Conservation (phyloP, 345 rosid species). For the Atalantia buxifolia region DNA sequence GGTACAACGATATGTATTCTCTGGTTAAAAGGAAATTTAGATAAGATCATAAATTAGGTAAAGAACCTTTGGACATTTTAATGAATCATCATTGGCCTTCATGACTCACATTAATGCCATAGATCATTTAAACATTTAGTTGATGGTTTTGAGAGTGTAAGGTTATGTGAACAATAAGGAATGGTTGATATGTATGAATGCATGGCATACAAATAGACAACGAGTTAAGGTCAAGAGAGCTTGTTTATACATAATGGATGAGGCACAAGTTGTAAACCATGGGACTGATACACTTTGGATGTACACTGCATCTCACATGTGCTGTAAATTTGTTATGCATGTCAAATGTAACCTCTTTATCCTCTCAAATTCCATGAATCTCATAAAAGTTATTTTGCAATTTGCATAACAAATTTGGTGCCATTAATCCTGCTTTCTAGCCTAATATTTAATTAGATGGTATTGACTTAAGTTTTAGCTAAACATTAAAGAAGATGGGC, state of each 20-base stretch:
- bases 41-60: neutral
- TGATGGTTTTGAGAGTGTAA: neutral
- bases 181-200: neutral
- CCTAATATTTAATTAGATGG: too few relatives aligned
- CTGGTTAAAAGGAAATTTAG: neutral
- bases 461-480: too few relatives aligned
- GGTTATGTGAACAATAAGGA: neutral
- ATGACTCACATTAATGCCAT: neutral
- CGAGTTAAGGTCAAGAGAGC: neutral
- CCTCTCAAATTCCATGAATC: too few relatives aligned
- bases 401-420: too few relatives aligned
- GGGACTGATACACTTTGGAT: neutral
- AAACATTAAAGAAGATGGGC: too few relatives aligned
- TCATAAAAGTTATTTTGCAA: too few relatives aligned
- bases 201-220: neutral
- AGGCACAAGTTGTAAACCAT: constrained; percentile 21
- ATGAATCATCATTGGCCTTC: neutral
- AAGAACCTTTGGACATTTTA: neutral
- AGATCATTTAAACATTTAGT: neutral
- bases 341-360: neutral
- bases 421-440: too few relatives aligned
- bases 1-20: neutral
- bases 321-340: neutral
- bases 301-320: neutral
- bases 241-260: neutral